phyloP scores from a whole-genome alignment of 345 rosid genomes.

The Reutealis trisperma region DNA sequence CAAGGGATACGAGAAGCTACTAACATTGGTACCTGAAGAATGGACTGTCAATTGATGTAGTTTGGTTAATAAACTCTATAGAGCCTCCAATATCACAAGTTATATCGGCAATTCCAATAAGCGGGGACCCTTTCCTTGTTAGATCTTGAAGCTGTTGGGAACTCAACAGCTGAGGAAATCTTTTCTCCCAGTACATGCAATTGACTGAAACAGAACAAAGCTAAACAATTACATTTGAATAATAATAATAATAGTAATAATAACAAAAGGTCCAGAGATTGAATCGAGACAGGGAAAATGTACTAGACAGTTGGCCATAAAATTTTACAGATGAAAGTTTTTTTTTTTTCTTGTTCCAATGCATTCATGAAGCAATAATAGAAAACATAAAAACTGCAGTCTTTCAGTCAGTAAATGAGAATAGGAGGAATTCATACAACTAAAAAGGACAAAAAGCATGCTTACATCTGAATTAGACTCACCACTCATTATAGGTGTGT shows the following conservation, averaged over 20 bases:
- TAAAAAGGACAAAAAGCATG: not conserved
- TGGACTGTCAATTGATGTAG: conserved; percentile 79
- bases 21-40: conserved; percentile 61
- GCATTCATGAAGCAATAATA: not conserved
- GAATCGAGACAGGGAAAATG: not conserved
- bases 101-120: conserved; percentile 86
- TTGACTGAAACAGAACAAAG: conserved; percentile 54
- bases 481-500: not conserved
- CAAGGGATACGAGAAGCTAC: not conserved
- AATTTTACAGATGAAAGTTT: not conserved
- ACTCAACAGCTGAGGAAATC: conserved; percentile 78
- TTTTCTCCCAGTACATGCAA: conserved; percentile 96
- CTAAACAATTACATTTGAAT: conserved; percentile 6
- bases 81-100: conserved; percentile 92
- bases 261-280: not conserved
- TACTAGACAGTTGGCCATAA: not conserved
- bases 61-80: conserved; percentile 72
- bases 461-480: not conserved
- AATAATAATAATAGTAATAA: not conserved
- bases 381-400: not conserved
- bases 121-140: conserved; percentile 60
- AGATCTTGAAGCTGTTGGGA: conserved; percentile 67
- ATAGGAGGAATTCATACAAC: not conserved
- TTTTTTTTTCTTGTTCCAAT: not conserved
- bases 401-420: not conserved